These are phyloP conservation scores for Podospora fimiseda DNA, from an alignment of 495 filamentous ascomycete species.

Conservation along the genomic window DNA sequence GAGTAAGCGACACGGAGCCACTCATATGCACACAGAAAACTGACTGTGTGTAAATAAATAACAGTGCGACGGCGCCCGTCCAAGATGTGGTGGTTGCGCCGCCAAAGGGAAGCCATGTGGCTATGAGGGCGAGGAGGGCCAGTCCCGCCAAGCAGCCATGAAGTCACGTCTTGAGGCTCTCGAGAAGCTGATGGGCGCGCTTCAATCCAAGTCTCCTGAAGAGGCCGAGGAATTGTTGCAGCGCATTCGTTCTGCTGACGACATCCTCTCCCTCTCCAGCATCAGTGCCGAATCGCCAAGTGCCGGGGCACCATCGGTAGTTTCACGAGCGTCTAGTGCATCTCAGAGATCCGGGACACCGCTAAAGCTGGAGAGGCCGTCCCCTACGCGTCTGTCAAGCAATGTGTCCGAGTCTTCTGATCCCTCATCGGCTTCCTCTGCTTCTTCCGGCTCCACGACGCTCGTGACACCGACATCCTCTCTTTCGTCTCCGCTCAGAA, in stretches of 20 bases:
- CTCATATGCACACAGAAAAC: too few species aligned
- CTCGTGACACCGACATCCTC: neutral
- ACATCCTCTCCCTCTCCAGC: neutral
- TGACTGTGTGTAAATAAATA: neutral
- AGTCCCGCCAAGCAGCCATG: constrained; percentile 22
- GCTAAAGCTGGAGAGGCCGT: too few species aligned
- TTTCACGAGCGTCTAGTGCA: neutral
- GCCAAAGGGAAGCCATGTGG: constrained; percentile 13
- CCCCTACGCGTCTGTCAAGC: neutral
- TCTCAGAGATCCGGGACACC: neutral
- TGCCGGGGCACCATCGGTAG: neutral
- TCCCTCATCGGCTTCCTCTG: neutral
- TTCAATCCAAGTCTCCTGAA: constrained; percentile 14
- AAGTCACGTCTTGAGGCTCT: constrained; percentile 18
- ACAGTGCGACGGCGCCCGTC: constrained; percentile 26
- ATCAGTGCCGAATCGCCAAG: neutral
- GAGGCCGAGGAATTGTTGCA: constrained; percentile 20
- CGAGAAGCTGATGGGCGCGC: constrained; percentile 20
- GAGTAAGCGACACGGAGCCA: constrained; percentile 12
- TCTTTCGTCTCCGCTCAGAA: neutral
- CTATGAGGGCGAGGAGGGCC: constrained; percentile 26
- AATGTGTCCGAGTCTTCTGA: neutral
- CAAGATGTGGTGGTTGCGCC: constrained; percentile 20
- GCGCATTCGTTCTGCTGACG: constrained; percentile 13
- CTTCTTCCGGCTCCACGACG: neutral